A percentile compares a stretch with the other conserved stretches of the same genome.
Evolutionary conservation across 371 early-diverging fungal species (phyloP).

Genomic region (Mucor circinelloides): DNA sequence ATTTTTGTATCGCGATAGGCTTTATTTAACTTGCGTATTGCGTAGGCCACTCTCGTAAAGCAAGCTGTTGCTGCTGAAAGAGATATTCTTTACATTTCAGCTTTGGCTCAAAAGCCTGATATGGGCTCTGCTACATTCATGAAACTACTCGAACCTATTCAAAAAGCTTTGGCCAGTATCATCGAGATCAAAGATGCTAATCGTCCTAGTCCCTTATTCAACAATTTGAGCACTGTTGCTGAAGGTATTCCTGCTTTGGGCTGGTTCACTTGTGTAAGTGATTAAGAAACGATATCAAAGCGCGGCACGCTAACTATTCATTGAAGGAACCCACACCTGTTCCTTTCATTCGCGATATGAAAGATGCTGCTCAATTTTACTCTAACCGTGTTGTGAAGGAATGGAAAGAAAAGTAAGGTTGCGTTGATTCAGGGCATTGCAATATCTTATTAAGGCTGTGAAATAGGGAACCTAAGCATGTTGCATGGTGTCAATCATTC

Average conservation of each 20-base stretch:
- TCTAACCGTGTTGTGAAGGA: conserved; percentile 89
- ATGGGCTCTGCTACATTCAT: conserved; percentile 51
- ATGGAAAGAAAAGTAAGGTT: conserved; percentile 82
- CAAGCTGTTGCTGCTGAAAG: conserved; percentile 72
- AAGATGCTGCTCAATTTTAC: conserved; percentile 91
- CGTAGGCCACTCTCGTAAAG: conserved; percentile 44
- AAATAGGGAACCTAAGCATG: conserved; percentile 75
- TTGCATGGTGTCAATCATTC: conserved; percentile 83
- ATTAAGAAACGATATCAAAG: not conserved
- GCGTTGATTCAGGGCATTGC: not conserved
- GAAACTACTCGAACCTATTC: conserved; percentile 73
- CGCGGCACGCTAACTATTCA: not conserved
- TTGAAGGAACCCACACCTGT: conserved; percentile 84
- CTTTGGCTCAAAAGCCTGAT: conserved; percentile 79
- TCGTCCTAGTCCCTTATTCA: conserved; percentile 72
- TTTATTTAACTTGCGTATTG: no score
- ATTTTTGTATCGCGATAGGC: not conserved
- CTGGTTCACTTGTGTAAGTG: conserved; percentile 87
- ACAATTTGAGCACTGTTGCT: conserved; percentile 82
- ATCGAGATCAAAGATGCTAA: conserved; percentile 76
- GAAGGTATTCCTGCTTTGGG: conserved; percentile 91
- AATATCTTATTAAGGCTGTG: conserved; percentile 32
- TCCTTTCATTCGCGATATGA: conserved; percentile 87
- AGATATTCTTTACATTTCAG: conserved; percentile 74
- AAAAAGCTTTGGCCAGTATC: conserved; percentile 67